Percentiles rank a stretch among this genome's conserved stretches.
phyloP scores from a whole-genome alignment of 768 basidiomycete genomes.

The Termitomyces sp. region DNA sequence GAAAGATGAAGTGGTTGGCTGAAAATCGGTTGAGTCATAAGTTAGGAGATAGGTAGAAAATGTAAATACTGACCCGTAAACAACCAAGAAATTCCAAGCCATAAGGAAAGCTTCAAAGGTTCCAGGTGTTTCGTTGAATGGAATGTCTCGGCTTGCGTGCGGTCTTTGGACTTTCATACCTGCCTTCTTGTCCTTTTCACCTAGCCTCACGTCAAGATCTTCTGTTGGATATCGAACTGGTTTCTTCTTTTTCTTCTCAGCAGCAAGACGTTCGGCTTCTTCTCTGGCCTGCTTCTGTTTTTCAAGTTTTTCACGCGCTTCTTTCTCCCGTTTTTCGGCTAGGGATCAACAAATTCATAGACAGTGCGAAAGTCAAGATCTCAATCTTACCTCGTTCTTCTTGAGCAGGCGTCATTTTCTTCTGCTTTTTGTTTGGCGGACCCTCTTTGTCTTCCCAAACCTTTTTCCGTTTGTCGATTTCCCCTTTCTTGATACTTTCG shows the following conservation, averaged over 20 bases:
- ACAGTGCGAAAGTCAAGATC: constrained; percentile 12
- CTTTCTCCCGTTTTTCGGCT: constrained; percentile 63
- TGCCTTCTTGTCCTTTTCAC: constrained; percentile 79
- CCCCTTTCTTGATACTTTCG: constrained; percentile 74
- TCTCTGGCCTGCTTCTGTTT: constrained; percentile 59
- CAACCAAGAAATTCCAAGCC: constrained; percentile 91
- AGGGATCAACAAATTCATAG: constrained; percentile 19
- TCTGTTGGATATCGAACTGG: constrained; percentile 91
- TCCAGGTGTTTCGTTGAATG: constrained; percentile 59
- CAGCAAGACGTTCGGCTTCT: constrained; percentile 64
- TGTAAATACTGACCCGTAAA: constrained; percentile 72
- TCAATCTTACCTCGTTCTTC: constrained; percentile 60
- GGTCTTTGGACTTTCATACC: constrained; percentile 68
- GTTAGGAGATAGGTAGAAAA: neutral
- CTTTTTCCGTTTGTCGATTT: constrained; percentile 91
- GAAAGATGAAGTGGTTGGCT: constrained; percentile 88
- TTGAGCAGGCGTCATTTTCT: constrained; percentile 66
- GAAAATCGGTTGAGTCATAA: constrained; percentile 4
- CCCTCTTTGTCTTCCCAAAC: constrained; percentile 86
- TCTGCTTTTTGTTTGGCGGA: constrained; percentile 75
- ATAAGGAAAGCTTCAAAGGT: constrained; percentile 83
- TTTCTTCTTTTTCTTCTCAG: constrained; percentile 84
- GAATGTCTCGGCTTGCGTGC: constrained; percentile 54
- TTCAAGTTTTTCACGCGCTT: constrained; percentile 65
- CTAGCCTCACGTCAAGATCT: constrained; percentile 76